Evolutionary conservation across 2,329 filamentous ascomycete species (phyloP), one percentile per base, ranked within the genome.

Genomic region (Cylindrodendrum hubeiense): DNA sequence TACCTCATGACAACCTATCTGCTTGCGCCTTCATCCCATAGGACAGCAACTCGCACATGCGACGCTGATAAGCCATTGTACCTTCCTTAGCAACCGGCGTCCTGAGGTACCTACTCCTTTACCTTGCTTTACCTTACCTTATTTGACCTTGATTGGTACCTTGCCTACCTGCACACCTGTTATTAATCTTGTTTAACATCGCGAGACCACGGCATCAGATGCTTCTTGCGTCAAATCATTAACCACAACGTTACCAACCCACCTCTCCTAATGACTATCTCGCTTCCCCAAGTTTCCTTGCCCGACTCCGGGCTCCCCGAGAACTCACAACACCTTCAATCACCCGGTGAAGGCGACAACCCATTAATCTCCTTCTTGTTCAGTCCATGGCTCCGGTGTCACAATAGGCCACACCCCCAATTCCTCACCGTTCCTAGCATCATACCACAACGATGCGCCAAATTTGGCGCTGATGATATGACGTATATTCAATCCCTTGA

Each of bases 401-500:
- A 41, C 30, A 54, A 21, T n/a, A 55, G 19, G 15, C 33, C 44
- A 26, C 26, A 21, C 3, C 41, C 24, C 53, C 34, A 30, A 56
- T 28, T 24, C 34, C 21, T 30, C 44, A 47, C 22, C 47, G 28
- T 63, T 17, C 33, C 19, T 62, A 43, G 59, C 50, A 55, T 62
- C 57, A 64, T 55, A 44, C 60, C 60, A 61, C 44, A 17, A 22
- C n/a, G 12, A 39, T 44, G 19, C 33, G 46, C 24, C 37, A 10
- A 34, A 43, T 39, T 26, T 12, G 22, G 15, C 28, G 26, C 43
- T 15, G 24, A 26, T 39, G n/a, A 28, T 43, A 4, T 47, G n/a
- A 21, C 47, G 47, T 15, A 12, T 3, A 9, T 50, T 65, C 53
- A 56, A 43, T 60, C 59, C 64, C 71, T 72, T 56, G 73, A 68